Evolutionary conservation across 805 yeast species (phyloP).

Genomic region (Lachancea nothofagi): DNA sequence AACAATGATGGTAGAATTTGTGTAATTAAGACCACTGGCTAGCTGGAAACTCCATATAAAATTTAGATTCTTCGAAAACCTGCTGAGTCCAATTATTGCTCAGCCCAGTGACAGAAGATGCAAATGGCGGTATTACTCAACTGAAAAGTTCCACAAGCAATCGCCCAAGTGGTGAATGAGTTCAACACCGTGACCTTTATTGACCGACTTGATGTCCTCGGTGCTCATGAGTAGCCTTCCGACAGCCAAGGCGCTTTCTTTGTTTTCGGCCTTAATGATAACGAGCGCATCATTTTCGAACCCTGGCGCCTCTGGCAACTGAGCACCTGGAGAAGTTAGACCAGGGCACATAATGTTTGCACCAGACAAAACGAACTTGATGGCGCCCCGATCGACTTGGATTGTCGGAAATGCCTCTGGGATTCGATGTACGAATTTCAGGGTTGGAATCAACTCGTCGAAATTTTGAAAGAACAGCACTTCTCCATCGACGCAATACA

Average conservation of each 20-base stretch:
- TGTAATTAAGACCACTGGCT: slow-evolving; percentile 8
- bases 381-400: slow-evolving; percentile 93
- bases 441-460: slow-evolving; percentile 69
- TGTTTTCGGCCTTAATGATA: slow-evolving; percentile 85
- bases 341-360: slow-evolving; percentile 98
- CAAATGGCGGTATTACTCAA: slow-evolving; percentile 32
- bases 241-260: slow-evolving; percentile 82
- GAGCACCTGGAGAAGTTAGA: slow-evolving; percentile 78
- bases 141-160: slow-evolving; percentile 69
- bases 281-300: slow-evolving; percentile 59
- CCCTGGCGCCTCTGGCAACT: slow-evolving; percentile 66
- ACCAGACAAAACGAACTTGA: slow-evolving; percentile 90
- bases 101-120: not conserved
- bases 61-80: not conserved
- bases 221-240: slow-evolving; percentile 87
- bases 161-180: slow-evolving; percentile 81
- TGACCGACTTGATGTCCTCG: slow-evolving; percentile 73
- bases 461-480: slow-evolving; percentile 77
- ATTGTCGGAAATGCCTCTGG: slow-evolving; percentile 82
- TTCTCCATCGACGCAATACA: slow-evolving; percentile 67
- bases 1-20: slow-evolving; percentile 11
- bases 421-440: slow-evolving; percentile 71
- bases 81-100: not conserved
- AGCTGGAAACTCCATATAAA: too few species aligned
- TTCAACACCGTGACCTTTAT: slow-evolving; percentile 89